Evolutionary conservation across 192 early-diverging fungal genomes (phyloP).

Genomic region (Umbelopsis vinacea): DNA sequence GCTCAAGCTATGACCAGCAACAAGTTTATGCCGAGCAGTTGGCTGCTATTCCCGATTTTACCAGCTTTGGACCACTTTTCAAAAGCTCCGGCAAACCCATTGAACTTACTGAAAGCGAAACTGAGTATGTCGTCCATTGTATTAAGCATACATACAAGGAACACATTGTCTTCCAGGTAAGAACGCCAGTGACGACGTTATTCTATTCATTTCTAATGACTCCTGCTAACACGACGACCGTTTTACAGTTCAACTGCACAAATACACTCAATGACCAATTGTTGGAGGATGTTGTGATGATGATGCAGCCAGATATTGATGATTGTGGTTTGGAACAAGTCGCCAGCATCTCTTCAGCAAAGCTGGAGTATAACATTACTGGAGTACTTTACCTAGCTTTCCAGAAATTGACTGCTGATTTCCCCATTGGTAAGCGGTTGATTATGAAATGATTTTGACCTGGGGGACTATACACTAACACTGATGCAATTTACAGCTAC

Average conservation of each 20-base stretch:
- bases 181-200: not conserved
- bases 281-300: conserved; percentile 87
- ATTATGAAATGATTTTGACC: not conserved
- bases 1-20: conserved; percentile 64
- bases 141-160: conserved; percentile 92
- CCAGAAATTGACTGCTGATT: conserved; percentile 64
- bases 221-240: not conserved
- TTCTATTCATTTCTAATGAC: not conserved
- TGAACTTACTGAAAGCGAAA: conserved; percentile 91
- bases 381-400: conserved; percentile 87
- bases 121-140: conserved; percentile 92
- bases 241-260: conserved; percentile 77
- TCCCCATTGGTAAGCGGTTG: conserved; percentile 57
- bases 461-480: not conserved
- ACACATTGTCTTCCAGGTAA: conserved; percentile 93
- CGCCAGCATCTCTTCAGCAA: conserved; percentile 70
- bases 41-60: conserved; percentile 81
- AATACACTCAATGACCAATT: conserved; percentile 95
- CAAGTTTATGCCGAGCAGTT: conserved; percentile 77
- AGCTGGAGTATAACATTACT: conserved; percentile 79
- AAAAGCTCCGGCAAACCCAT: conserved; percentile 79
- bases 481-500: conserved; percentile 49
- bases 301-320: conserved; percentile 76
- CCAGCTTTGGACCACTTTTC: conserved; percentile 83
- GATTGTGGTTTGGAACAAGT: conserved; percentile 64